Evolutionary conservation across 805 yeast species (phyloP).

Genomic region (Suhomyces vadensis): DNA sequence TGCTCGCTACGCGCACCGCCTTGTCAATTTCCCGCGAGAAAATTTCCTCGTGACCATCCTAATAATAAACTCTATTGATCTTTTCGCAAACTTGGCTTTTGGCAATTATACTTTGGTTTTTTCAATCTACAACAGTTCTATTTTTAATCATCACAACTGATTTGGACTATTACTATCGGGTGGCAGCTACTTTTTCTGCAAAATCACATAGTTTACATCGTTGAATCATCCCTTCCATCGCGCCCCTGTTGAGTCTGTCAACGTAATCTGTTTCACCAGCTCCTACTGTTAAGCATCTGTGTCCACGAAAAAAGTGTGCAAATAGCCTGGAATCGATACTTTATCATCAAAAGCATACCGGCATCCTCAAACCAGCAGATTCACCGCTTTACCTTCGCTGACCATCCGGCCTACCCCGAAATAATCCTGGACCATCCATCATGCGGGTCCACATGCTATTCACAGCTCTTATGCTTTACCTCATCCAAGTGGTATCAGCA

Average conservation of each 20-base stretch:
- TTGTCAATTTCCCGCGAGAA: not conserved
- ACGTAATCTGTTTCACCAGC: too few species aligned
- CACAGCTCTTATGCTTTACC: slow-evolving; percentile 1
- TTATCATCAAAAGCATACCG: too few species aligned
- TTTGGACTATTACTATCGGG: too few species aligned
- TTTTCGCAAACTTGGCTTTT: too few species aligned
- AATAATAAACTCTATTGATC: not conserved
- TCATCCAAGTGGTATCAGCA: slow-evolving; percentile 17
- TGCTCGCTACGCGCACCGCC: slow-evolving; percentile 3
- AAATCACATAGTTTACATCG: too few species aligned
- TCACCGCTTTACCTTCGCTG: too few species aligned
- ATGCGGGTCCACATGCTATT: not conserved
- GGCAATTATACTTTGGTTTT: not conserved
- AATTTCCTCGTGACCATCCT: slow-evolving; percentile 1
- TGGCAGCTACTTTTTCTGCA: not conserved
- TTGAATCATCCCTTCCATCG: too few species aligned
- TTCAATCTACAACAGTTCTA: not conserved
- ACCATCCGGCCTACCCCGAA: not conserved
- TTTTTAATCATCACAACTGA: not conserved
- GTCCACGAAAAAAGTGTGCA: too few species aligned
- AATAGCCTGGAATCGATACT: too few species aligned
- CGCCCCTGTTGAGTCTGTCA: too few species aligned
- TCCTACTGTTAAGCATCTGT: too few species aligned
- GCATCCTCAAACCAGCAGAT: too few species aligned
- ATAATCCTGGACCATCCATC: not conserved